These are phyloP conservation scores for Paecilomyces niveus DNA, from an alignment of 2,329 filamentous ascomycete genomes.

Conservation along the genomic window DNA sequence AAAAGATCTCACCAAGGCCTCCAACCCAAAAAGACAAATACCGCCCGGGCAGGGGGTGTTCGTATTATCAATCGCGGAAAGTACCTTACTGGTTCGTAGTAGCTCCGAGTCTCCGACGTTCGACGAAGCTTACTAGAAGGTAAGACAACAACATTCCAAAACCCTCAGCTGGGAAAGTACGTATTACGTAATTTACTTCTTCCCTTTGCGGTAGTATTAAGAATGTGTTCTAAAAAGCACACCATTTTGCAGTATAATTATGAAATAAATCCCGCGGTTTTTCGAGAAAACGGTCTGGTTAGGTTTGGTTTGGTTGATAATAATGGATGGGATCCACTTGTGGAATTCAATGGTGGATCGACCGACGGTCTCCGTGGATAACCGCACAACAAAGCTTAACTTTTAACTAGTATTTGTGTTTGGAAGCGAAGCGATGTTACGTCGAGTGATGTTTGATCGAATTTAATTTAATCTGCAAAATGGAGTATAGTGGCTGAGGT, in stretches of 20 bases:
- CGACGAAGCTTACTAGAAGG: background rate
- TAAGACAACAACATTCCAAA: background rate
- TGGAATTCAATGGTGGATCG: background rate
- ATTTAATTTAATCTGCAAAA: background rate
- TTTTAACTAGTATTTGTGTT: too few species aligned
- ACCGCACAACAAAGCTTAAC: background rate
- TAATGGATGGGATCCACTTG: background rate
- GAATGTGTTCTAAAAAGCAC: background rate
- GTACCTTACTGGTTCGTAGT: background rate
- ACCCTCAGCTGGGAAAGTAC: background rate
- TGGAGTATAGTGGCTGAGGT: background rate
- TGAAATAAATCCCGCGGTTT: background rate
- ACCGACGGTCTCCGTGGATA: background rate
- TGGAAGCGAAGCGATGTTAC: too few species aligned
- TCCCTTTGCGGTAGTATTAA: background rate
- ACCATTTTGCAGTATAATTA: background rate
- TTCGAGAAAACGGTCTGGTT: background rate
- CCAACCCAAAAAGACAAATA: background rate
- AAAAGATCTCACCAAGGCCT: background rate
- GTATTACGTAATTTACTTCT: background rate
- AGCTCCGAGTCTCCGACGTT: background rate
- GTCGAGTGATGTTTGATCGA: too few species aligned
- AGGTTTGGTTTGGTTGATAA: background rate
- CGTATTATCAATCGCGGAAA: background rate
- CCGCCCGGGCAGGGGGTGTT: background rate